Conservation (phyloP, 1,284 basidiomycete species). For the Sanghuangporus baumii region DNA sequence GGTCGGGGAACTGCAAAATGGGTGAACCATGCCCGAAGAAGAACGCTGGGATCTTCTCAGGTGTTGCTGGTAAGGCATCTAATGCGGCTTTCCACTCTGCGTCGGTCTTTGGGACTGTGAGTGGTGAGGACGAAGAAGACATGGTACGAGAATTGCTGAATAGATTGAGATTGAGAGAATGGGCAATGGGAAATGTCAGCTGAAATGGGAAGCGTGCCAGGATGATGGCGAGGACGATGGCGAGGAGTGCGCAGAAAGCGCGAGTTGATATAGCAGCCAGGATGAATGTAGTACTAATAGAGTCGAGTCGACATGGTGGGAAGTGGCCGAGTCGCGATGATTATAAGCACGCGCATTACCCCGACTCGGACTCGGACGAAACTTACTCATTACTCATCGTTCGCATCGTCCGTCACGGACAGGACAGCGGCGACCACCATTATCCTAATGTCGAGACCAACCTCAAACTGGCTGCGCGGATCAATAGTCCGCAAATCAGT, state of each 20-base stretch:
- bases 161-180: slow-evolving; percentile 15
- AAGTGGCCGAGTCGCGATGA: not conserved
- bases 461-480: slow-evolving; percentile 53
- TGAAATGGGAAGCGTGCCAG: slow-evolving; percentile 4
- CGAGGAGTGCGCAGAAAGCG: not conserved
- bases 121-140: slow-evolving; percentile 14
- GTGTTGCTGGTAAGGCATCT: slow-evolving; percentile 51
- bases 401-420: not conserved
- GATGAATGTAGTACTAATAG: not conserved
- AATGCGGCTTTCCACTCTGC: slow-evolving; percentile 53
- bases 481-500: slow-evolving; percentile 67
- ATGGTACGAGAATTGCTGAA: not conserved
- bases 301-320: not conserved
- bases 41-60: slow-evolving; percentile 62
- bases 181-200: not conserved
- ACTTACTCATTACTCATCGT: not conserved
- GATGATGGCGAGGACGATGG: not conserved
- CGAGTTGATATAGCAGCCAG: slow-evolving; percentile 7
- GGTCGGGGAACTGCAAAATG: slow-evolving; percentile 38
- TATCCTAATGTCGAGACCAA: slow-evolving; percentile 7
- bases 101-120: slow-evolving; percentile 30
- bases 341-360: slow-evolving; percentile 1
- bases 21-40: slow-evolving; percentile 74
- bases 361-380: slow-evolving; percentile 13
- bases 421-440: not conserved